Evolutionary conservation across 352 stramenopile species (phyloP).

Genomic region (Pythium periplocum): DNA sequence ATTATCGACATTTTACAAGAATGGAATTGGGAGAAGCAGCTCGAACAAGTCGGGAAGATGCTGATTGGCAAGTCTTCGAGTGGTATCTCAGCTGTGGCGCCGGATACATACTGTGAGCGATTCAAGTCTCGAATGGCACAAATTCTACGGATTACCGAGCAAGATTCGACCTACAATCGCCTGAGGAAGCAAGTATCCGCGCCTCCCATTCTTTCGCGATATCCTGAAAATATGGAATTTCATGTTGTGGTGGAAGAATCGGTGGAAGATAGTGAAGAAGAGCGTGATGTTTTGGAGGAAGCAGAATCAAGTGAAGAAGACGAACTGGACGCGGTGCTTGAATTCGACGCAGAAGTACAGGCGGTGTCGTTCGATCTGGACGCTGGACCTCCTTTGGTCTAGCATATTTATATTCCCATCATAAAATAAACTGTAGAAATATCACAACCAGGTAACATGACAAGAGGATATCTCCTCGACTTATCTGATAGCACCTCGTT

Average conservation of each 20-base stretch:
- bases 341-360: slow-evolving; percentile 14
- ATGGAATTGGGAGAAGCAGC: slow-evolving; percentile 78
- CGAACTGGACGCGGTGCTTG: neutral
- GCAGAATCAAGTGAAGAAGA: neutral
- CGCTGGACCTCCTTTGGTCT: neutral
- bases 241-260: neutral
- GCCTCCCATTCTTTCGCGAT: neutral
- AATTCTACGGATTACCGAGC: slow-evolving; percentile 26
- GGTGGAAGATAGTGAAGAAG: slow-evolving; percentile 1
- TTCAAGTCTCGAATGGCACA: slow-evolving; percentile 57
- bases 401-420: too few relatives aligned
- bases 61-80: slow-evolving; percentile 55
- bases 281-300: neutral
- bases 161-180: neutral
- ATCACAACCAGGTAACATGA: too few relatives aligned
- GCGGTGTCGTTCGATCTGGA: slow-evolving; percentile 15
- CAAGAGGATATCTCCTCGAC: too few relatives aligned
- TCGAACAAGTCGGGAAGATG: slow-evolving; percentile 72
- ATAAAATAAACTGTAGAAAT: too few relatives aligned
- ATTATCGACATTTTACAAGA: slow-evolving; percentile 86
- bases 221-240: too few relatives aligned
- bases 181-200: slow-evolving; percentile 13
- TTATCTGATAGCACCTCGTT: slow-evolving; percentile 2
- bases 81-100: slow-evolving; percentile 61
- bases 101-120: slow-evolving; percentile 56